Conservation (phyloP, 1,139 yeast genomes). For the Hyphopichia fennica region DNA sequence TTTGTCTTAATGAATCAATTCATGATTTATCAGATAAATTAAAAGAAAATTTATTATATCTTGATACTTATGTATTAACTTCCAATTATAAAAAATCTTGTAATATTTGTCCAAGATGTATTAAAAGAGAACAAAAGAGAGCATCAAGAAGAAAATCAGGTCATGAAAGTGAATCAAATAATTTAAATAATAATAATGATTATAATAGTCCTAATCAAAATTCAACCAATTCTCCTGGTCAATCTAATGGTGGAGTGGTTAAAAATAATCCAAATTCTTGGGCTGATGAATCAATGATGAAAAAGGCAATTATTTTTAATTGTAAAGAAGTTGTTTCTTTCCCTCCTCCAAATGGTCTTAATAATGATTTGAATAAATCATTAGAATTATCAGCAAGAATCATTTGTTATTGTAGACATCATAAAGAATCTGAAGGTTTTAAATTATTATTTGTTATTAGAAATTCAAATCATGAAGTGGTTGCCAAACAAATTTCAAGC, state of each 20-base stretch:
- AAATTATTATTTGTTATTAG: conserved; percentile 68
- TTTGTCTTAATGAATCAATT: conserved; percentile 57
- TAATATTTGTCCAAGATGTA: conserved; percentile 82
- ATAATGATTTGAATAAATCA: conserved; percentile 35
- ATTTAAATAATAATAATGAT: conserved; percentile 3
- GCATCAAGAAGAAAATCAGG: conserved; percentile 86
- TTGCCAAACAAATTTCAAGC: conserved; percentile 71
- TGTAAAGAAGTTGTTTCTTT: conserved; percentile 83
- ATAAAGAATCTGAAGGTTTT: conserved; percentile 81
- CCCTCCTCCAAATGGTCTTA: conserved; percentile 58
- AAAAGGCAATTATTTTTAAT: conserved; percentile 85
- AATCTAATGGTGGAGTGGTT: conserved; percentile 24
- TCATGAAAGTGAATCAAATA: conserved; percentile 23
- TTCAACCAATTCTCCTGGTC: conserved; percentile 10
- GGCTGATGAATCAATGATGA: conserved; percentile 72
- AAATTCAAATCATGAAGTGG: conserved; percentile 56
- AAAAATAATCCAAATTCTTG: conserved; percentile 55
- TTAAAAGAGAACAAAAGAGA: conserved; percentile 87
- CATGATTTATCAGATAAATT: conserved; percentile 45
- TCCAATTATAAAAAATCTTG: conserved; percentile 55
- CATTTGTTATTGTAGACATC: conserved; percentile 95
- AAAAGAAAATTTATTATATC: conserved; percentile 52
- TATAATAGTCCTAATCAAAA: conserved; percentile 9
- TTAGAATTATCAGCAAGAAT: conserved; percentile 82
- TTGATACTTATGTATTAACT: conserved; percentile 70